Evolutionary conservation across 768 basidiomycete species (phyloP).

Genomic region (Lepiota brunneoincarnata): DNA sequence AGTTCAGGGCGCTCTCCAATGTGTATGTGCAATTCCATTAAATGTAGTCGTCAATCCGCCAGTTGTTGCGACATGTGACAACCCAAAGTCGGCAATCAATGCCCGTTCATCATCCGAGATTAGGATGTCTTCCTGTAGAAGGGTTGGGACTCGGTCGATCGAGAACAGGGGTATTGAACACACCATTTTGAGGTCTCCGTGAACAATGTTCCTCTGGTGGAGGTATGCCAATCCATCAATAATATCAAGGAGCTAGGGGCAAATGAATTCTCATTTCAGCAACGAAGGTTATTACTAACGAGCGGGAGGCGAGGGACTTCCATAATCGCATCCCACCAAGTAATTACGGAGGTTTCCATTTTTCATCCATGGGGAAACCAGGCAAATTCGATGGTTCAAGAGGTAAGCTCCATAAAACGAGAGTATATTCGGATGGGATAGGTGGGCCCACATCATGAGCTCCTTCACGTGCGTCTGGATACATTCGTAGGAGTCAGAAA

Average conservation of each 20-base stretch:
- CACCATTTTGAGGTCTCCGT: constrained; percentile 5
- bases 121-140: not conserved
- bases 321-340: constrained; percentile 6
- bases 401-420: constrained; percentile 30
- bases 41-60: not conserved
- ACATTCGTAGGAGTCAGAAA: not conserved
- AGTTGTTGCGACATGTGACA: not conserved
- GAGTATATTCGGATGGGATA: constrained; percentile 32
- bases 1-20: constrained; percentile 2
- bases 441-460: constrained; percentile 29
- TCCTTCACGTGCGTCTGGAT: constrained; percentile 16
- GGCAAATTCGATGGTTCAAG: constrained; percentile 9
- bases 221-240: not conserved
- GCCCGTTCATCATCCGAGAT: not conserved
- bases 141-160: not conserved
- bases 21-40: not conserved
- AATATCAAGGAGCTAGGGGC: not conserved
- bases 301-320: constrained; percentile 12
- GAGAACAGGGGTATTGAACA: not conserved
- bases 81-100: not conserved
- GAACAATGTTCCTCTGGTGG: not conserved
- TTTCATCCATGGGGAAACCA: constrained; percentile 20
- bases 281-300: not conserved
- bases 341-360: constrained; percentile 18
- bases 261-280: not conserved